A percentile compares a stretch with the other conserved stretches of the same genome.
phyloP scores from a whole-genome alignment of 306 rosid genomes.

The Cicer arietinum region DNA sequence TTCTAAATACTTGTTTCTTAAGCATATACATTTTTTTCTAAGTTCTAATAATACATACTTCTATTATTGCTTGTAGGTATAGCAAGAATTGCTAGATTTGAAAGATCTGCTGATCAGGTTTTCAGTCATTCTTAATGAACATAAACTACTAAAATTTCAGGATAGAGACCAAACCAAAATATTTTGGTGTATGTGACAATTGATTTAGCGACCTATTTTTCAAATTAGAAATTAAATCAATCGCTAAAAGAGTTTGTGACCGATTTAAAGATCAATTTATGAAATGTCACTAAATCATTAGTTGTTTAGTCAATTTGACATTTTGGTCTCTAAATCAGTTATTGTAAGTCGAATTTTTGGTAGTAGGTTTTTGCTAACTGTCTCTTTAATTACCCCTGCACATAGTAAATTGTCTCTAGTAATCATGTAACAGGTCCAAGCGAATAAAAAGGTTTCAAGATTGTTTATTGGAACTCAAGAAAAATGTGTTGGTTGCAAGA shows the following conservation, averaged over 20 bases:
- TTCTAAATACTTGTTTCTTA: slow-evolving; percentile 19
- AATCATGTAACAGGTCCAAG: slow-evolving; percentile 59
- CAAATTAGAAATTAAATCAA: no score
- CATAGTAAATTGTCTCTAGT: slow-evolving; percentile 27
- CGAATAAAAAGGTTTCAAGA: slow-evolving; percentile 72
- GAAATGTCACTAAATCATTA: no score
- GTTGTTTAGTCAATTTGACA: no score
- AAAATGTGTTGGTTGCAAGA: slow-evolving; percentile 85
- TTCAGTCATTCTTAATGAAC: slow-evolving; percentile 17
- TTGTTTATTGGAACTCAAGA: slow-evolving; percentile 91
- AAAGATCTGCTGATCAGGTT: slow-evolving; percentile 80
- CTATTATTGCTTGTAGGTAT: slow-evolving; percentile 58
- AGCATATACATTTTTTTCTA: slow-evolving; percentile 26
- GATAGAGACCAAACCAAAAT: no score
- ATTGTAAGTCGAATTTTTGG: no score
- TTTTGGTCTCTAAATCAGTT: no score
- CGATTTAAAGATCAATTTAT: no score
- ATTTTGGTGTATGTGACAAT: no score
- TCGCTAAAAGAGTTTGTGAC: no score
- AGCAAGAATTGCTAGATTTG: slow-evolving; percentile 65
- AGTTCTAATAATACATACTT: not conserved
- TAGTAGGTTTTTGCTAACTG: slow-evolving; percentile 4
- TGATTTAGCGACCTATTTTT: no score
- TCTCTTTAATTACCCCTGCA: slow-evolving; percentile 3
- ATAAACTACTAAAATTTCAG: no score